phyloP scores from a whole-genome alignment of 1,284 basidiomycete genomes.

The Ceratobasidium sp. region DNA sequence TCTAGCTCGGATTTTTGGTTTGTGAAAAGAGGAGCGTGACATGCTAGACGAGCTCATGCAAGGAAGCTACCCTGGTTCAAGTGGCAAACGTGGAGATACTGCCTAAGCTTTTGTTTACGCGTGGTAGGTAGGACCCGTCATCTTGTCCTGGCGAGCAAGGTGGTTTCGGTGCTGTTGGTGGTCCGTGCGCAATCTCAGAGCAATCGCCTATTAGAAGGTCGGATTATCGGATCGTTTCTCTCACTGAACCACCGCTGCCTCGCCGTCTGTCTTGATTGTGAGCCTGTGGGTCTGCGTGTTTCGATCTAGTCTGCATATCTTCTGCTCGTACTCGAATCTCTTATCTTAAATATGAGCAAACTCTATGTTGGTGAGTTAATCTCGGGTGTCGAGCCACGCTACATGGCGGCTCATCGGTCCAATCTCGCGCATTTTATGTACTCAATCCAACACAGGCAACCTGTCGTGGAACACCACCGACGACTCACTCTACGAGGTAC shows the following conservation, averaged over 20 bases:
- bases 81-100: too few relatives aligned
- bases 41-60: too few relatives aligned
- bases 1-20: too few relatives aligned
- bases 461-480: constrained; percentile 47
- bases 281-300: constrained; percentile 31
- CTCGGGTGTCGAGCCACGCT: neutral
- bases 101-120: too few relatives aligned
- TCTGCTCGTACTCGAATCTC: constrained; percentile 10
- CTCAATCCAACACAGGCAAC: constrained; percentile 42
- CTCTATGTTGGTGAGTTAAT: constrained; percentile 47
- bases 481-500: constrained; percentile 39
- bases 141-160: too few relatives aligned
- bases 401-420: constrained; percentile 7
- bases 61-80: too few relatives aligned
- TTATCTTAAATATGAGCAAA: constrained; percentile 24
- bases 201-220: constrained; percentile 33
- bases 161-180: too few relatives aligned
- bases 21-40: too few relatives aligned
- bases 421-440: too few relatives aligned
- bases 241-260: constrained; percentile 34
- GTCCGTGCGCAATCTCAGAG: too few relatives aligned
- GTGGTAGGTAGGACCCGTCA: too few relatives aligned
- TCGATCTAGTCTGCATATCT: neutral
- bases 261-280: constrained; percentile 22
- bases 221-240: neutral